phyloP scores from a whole-genome alignment of 345 rosid genomes.

The Hypericum perforatum region DNA sequence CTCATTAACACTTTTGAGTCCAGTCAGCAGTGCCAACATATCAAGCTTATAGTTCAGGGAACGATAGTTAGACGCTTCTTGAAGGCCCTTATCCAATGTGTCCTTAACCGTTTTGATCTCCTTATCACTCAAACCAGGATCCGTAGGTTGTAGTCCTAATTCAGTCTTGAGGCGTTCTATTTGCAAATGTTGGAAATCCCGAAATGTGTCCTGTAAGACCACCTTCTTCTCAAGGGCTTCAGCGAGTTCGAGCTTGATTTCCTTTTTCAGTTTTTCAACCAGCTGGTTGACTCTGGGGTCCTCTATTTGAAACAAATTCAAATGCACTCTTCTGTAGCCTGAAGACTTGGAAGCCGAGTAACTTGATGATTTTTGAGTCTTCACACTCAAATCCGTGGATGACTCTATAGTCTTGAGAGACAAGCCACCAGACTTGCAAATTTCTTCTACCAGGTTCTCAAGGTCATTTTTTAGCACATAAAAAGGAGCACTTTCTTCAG shows the following conservation, averaged over 20 bases:
- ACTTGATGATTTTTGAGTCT: constrained; percentile 34
- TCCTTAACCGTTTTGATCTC: constrained; percentile 48
- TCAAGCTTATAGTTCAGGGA: constrained; percentile 57
- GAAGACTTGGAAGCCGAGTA: too few relatives aligned
- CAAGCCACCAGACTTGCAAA: constrained; percentile 55
- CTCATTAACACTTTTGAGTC: constrained; percentile 26
- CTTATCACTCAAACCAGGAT: constrained; percentile 46
- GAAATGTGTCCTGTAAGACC: constrained; percentile 39
- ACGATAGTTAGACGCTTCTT: constrained; percentile 50
- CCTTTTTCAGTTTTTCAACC: constrained; percentile 58
- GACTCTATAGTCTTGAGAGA: constrained; percentile 41
- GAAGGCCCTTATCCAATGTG: constrained; percentile 43
- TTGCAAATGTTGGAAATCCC: constrained; percentile 27
- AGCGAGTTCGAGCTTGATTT: constrained; percentile 61
- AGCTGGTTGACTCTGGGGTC: constrained; percentile 27
- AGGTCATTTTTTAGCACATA: constrained; percentile 53
- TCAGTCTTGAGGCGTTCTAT: constrained; percentile 43
- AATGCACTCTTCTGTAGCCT: too few relatives aligned
- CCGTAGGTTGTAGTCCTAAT: constrained; percentile 43
- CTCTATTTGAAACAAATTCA: too few relatives aligned
- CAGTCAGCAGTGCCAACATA: constrained; percentile 58
- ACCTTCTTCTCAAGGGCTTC: constrained; percentile 52
- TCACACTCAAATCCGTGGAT: constrained; percentile 53
- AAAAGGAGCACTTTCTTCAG: constrained; percentile 28
- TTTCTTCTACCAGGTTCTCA: constrained; percentile 56